These are phyloP conservation scores for Dentipellis sp. DNA, from an alignment of 768 basidiomycete genomes.

Conservation along the genomic window DNA sequence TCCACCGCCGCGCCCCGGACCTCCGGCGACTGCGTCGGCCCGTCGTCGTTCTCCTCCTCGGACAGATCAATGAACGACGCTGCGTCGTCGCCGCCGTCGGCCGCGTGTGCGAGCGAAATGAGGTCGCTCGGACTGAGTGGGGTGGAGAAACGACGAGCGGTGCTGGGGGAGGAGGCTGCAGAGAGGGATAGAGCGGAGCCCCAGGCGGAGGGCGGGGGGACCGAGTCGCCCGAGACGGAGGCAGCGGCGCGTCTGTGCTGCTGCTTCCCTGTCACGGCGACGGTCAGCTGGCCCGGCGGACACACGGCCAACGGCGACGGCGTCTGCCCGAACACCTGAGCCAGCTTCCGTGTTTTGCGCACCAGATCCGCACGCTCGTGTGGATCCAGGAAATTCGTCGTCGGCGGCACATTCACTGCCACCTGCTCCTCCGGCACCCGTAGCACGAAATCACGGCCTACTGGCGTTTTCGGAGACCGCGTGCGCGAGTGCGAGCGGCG, in stretches of 20 bases:
- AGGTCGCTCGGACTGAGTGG: constrained; percentile 43
- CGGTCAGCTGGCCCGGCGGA: constrained; percentile 2
- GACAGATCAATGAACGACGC: constrained; percentile 59
- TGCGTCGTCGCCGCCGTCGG: background rate
- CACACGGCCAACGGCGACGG: constrained; percentile 23
- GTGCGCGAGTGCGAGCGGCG: too few species aligned
- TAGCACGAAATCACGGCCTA: too few species aligned
- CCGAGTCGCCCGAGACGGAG: background rate
- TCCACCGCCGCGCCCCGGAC: background rate
- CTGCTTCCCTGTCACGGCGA: background rate
- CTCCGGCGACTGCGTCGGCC: background rate
- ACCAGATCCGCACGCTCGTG: constrained; percentile 66
- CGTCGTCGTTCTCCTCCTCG: constrained; percentile 38
- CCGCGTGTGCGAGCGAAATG: constrained; percentile 8
- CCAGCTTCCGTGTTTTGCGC: constrained; percentile 65
- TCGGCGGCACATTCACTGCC: constrained; percentile 54
- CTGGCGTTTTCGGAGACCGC: too few species aligned
- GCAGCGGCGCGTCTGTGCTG: background rate
- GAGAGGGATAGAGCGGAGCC: background rate
- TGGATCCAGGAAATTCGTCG: constrained; percentile 56
- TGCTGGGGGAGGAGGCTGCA: constrained; percentile 9
- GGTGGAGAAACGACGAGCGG: constrained; percentile 36
- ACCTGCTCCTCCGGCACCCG: too few species aligned
- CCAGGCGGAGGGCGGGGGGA: background rate
- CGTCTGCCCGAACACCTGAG: constrained; percentile 70